Conservation (phyloP, 202 grass and related monocot species). For the Sporobolus alterniflorus region DNA sequence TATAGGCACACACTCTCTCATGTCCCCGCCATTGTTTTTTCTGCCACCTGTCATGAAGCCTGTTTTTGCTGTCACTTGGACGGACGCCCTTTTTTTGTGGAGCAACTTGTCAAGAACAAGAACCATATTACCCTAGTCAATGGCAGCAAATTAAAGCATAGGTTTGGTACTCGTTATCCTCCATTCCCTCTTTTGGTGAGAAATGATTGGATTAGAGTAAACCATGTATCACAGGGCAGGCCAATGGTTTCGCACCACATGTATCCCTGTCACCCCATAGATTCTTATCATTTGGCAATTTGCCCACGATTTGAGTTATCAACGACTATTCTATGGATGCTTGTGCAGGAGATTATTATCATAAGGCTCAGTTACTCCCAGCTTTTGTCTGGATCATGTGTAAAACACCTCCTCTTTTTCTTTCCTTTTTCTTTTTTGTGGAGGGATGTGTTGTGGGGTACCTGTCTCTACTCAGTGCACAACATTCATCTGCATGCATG, state of each 20-base stretch:
- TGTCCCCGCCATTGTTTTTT: neutral
- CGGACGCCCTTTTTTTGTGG: neutral
- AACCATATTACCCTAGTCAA: neutral
- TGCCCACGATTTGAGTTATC: constrained; percentile 28
- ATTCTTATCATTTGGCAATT: constrained; percentile 44
- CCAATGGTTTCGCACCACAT: constrained; percentile 39
- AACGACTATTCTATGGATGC: neutral
- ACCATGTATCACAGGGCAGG: neutral
- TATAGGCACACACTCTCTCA: neutral
- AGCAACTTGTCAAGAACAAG: neutral
- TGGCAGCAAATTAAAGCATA: neutral
- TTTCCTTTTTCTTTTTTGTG: constrained; percentile 8
- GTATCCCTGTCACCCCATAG: constrained; percentile 28
- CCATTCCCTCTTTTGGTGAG: neutral
- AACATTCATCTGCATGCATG: constrained; percentile 40
- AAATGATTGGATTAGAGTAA: constrained; percentile 20
- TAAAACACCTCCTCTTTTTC: neutral
- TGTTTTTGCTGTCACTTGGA: neutral
- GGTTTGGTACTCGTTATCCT: neutral
- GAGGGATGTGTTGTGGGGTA: constrained; percentile 28
- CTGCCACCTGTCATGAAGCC: constrained; percentile 7
- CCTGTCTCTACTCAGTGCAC: constrained; percentile 13
- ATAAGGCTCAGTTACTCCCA: constrained; percentile 24
- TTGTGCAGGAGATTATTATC: constrained; percentile 28
- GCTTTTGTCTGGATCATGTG: constrained; percentile 35